Evolutionary conservation across 176 grass and related monocot genomes (phyloP).

Genomic region (Carex kokanica): DNA sequence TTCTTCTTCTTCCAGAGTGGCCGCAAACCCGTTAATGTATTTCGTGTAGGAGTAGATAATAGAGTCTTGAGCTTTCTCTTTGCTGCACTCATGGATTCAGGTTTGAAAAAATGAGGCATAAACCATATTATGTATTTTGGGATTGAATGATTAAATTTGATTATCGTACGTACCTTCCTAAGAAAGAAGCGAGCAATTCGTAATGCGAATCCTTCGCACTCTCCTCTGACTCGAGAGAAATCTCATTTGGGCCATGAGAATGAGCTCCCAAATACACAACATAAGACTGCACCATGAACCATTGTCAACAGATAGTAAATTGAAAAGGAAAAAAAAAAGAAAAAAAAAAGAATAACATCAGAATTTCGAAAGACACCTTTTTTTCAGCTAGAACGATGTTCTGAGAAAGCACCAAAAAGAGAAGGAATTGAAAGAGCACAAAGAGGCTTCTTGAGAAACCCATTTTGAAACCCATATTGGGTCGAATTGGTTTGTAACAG

Average conservation of each 20-base stretch:
- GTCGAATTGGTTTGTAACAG: conserved; percentile 17
- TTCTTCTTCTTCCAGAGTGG: conserved; percentile 57
- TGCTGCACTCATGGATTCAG: conserved; percentile 32
- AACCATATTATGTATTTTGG: background rate
- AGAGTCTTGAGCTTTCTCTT: conserved; percentile 57
- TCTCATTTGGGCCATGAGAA: conserved; percentile 47
- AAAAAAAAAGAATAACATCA: background rate
- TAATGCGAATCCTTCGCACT: conserved; percentile 50
- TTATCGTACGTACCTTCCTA: conserved; percentile 53
- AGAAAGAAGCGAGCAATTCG: conserved; percentile 51
- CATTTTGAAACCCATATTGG: conserved; percentile 13
- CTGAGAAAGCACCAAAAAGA: conserved; percentile 31
- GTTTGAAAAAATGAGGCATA: background rate
- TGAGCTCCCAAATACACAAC: conserved; percentile 74
- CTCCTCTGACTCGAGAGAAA: conserved; percentile 29
- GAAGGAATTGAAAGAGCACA: conserved; percentile 10
- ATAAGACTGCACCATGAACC: conserved; percentile 47
- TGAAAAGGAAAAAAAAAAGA: background rate
- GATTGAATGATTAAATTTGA: background rate
- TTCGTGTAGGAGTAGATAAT: conserved; percentile 95
- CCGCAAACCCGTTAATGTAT: conserved; percentile 92
- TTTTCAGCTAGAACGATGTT: conserved; percentile 22
- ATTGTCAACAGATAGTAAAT: background rate
- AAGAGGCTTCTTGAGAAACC: conserved; percentile 7
- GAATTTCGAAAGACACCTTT: conserved; percentile 23